Percentiles rank a stretch among this genome's conserved stretches.
Evolutionary conservation across 805 yeast genomes (phyloP).

Genomic region (Spathaspora hagerdaliae): DNA sequence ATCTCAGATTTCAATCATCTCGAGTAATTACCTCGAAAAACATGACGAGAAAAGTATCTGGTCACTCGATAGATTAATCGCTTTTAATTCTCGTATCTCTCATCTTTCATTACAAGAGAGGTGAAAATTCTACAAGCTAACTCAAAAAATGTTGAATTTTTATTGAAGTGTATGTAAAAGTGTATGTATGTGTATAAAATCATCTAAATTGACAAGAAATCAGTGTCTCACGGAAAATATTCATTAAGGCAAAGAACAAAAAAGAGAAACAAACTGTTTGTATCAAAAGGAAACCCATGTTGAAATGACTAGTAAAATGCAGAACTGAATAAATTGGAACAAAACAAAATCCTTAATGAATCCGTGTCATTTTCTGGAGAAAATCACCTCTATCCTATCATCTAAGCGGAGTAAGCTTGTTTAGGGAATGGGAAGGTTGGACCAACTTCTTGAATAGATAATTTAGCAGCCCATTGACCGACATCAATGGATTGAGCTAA

Average conservation of each 20-base stretch:
- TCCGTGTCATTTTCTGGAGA: not conserved
- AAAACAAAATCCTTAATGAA: not conserved
- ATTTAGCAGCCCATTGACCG: constrained; percentile 96
- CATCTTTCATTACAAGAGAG: too few species aligned
- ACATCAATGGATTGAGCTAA: constrained; percentile 62
- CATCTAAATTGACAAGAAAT: not conserved
- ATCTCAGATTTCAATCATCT: too few species aligned
- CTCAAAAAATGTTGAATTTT: not conserved
- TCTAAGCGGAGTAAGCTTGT: constrained; percentile 35
- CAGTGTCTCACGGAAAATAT: not conserved
- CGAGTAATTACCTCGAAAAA: too few species aligned
- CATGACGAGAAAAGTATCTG: too few species aligned
- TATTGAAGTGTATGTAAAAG: not conserved
- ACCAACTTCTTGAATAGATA: constrained; percentile 90
- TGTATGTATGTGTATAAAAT: not conserved
- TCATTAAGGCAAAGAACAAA: not conserved
- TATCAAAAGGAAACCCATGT: not conserved
- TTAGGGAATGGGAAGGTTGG: constrained; percentile 89
- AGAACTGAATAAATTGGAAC: not conserved
- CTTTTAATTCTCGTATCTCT: too few species aligned
- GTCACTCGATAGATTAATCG: too few species aligned
- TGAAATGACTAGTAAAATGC: not conserved
- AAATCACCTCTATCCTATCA: not conserved
- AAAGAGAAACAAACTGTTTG: not conserved
- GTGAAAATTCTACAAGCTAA: not conserved